Percentiles rank a stretch among this genome's conserved stretches.
These are phyloP conservation scores for Phytophthora pini DNA, from an alignment of 352 stramenopile genomes.

Conservation along the genomic window DNA sequence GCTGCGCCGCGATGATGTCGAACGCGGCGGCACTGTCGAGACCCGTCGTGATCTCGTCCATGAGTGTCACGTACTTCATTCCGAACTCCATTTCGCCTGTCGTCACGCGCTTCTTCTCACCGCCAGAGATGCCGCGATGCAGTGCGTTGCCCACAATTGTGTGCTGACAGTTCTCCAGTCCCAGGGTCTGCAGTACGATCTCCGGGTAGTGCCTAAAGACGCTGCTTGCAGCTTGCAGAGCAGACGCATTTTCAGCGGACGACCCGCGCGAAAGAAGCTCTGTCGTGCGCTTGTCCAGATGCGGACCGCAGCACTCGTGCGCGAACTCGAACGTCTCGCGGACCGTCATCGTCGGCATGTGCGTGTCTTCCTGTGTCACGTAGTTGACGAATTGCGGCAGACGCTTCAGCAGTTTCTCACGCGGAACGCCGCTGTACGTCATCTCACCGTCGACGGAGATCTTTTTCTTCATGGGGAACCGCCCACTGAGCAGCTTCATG, in stretches of 20 bases:
- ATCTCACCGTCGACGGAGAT: conserved; percentile 20
- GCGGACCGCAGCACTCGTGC: conserved; percentile 35
- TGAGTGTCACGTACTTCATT: conserved; percentile 57
- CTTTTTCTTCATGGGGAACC: conserved; percentile 18
- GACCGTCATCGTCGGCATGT: conserved; percentile 19
- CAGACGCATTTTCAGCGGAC: conserved; percentile 49
- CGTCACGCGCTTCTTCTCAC: conserved; percentile 86
- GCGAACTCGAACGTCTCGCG: conserved; percentile 20
- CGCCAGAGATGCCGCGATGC: conserved; percentile 63
- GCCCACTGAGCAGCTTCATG: conserved; percentile 23
- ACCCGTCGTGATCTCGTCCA: conserved; percentile 25
- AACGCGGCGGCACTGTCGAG: conserved; percentile 23
- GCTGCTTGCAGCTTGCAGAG: conserved; percentile 39
- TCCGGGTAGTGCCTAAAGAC: conserved; percentile 62
- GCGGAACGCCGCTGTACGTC: conserved; percentile 11
- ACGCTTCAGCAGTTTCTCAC: conserved; percentile 12
- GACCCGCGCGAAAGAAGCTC: conserved; percentile 47
- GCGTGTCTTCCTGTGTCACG: conserved; percentile 17
- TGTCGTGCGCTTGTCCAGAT: conserved; percentile 26
- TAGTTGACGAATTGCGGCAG: conserved; percentile 27
- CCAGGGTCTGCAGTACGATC: conserved; percentile 41
- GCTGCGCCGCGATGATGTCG: conserved; percentile 19
- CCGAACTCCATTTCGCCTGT: conserved; percentile 86
- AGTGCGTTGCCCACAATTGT: conserved; percentile 17
- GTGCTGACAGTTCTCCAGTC: conserved; percentile 15